These are phyloP conservation scores for Globisporangium radiosum DNA, from an alignment of 352 stramenopile genomes.

Conservation along the genomic window DNA sequence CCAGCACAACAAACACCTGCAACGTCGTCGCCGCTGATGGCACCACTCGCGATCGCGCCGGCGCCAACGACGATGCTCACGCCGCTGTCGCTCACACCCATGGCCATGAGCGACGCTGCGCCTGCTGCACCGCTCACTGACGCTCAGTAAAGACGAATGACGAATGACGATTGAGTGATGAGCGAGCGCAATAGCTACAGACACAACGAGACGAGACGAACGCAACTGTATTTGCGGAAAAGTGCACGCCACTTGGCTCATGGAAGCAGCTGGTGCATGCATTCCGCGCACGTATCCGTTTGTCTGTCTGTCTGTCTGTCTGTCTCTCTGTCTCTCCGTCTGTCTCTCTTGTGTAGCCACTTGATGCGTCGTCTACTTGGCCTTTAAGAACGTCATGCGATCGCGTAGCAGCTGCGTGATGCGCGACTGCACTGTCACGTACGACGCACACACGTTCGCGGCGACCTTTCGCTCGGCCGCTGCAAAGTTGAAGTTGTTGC, in stretches of 20 bases:
- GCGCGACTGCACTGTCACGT: constrained; percentile 25
- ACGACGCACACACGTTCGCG: constrained; percentile 34
- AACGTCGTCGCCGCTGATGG: not conserved
- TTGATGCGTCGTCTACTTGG: constrained; percentile 1
- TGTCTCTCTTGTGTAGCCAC: not conserved
- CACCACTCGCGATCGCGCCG: not conserved
- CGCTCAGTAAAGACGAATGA: not conserved
- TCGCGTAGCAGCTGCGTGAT: constrained; percentile 30
- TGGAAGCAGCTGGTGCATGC: too few species aligned
- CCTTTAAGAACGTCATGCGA: constrained; percentile 12
- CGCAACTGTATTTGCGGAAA: too few species aligned
- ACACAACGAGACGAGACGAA: too few species aligned
- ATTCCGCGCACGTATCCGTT: too few species aligned
- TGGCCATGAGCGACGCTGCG: not conserved
- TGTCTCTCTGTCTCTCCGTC: not conserved
- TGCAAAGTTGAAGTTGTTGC: constrained; percentile 6
- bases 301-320: too few species aligned
- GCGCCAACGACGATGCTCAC: not conserved
- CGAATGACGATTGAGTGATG: not conserved
- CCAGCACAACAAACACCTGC: not conserved
- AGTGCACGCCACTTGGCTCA: too few species aligned
- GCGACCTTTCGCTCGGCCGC: constrained; percentile 22
- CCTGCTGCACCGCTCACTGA: not conserved
- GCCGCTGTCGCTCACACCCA: not conserved
- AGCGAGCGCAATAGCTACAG: too few species aligned